Conservation (phyloP, 1,284 basidiomycete genomes). For the Moesziomyces antarcticus region DNA sequence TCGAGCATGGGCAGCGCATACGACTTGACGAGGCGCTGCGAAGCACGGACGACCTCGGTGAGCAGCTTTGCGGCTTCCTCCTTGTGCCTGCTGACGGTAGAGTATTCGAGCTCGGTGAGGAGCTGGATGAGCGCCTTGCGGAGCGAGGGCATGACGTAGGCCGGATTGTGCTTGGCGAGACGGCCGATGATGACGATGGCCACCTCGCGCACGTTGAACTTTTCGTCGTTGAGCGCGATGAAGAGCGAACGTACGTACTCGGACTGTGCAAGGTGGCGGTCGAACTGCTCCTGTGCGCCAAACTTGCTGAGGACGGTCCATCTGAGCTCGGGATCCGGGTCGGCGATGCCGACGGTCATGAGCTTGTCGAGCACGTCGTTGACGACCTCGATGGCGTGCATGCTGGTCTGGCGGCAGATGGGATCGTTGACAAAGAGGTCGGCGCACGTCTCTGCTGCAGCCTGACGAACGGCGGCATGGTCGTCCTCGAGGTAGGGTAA, state of each 20-base stretch:
- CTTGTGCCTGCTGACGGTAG: constrained; percentile 81
- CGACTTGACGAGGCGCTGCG: constrained; percentile 92
- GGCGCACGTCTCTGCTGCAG: constrained; percentile 92
- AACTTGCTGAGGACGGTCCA: constrained; percentile 80
- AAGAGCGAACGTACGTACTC: constrained; percentile 97
- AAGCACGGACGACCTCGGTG: constrained; percentile 72
- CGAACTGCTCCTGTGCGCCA: constrained; percentile 92
- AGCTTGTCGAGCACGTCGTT: constrained; percentile 98
- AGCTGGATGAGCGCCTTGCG: constrained; percentile 96
- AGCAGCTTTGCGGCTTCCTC: constrained; percentile 72
- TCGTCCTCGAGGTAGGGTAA: constrained; percentile 96
- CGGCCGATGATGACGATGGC: constrained; percentile 93
- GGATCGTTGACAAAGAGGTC: constrained; percentile 90
- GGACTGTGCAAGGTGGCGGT: constrained; percentile 97
- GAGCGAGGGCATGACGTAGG: constrained; percentile 97
- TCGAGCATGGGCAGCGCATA: constrained; percentile 96
- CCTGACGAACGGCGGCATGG: constrained; percentile 84
- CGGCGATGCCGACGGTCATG: constrained; percentile 94
- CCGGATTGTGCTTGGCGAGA: constrained; percentile 93
- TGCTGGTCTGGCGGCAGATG: constrained; percentile 94
- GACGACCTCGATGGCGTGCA: constrained; percentile 96
- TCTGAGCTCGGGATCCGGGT: constrained; percentile 73
- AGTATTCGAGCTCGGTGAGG: constrained; percentile 96
- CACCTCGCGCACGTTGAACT: constrained; percentile 89
- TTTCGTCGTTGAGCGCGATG: constrained; percentile 97